Base-by-base conservation (phyloP, 441 rosid genomes). In the Euphorbia celastroides region DNA sequence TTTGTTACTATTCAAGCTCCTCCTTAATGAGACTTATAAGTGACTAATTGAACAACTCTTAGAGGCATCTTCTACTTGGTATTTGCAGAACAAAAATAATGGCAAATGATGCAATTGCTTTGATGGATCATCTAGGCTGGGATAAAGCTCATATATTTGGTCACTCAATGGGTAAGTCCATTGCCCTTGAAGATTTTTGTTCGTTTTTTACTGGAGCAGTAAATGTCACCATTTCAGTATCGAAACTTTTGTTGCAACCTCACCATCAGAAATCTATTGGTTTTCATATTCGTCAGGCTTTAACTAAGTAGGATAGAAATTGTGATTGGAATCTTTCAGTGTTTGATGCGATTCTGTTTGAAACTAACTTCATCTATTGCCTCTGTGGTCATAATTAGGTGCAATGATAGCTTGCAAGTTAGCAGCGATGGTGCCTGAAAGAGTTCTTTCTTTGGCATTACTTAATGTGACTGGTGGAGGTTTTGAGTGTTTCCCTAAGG, bases 401-500 rank as follows among this genome's bases (percentile, higher is more conserved):
- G 99, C 89, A 27, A 95, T 95, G 99, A 84, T 95, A 71, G 84
- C 97, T 81, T 88, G 90, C 82, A 92, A 92, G 73, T 71, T 95
- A 78, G 96, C 97, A 48, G 91, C 96, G 54, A 76, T 86, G 87
- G 97, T 74, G 58, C 99, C 99, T 0, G 74, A 78, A 30, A 82
- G 99, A 72, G 82, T 95, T 75, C 71, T 83, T 52, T 92, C 99
- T 57, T 70, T 95, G 68, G 99, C 98, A 2, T 75, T 92, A 60
- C 93, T 95, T 64, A 95, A 90, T 72, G 98, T 92, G 13, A 95
- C 99, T 5, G 99, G 99, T 68, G 98, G 99, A 62, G 99, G 99
- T 64, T 92, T 87, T 36, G 81, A 95, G 70, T 92, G 99, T 74
- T 79, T 87, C 46, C 99, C 99, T 0, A 88, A 86, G 99, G 99